Percentiles rank a stretch among this genome's conserved stretches.
These are phyloP conservation scores for Arxiozyma bovina DNA, from an alignment of 1,139 yeast species.

Conservation along the genomic window DNA sequence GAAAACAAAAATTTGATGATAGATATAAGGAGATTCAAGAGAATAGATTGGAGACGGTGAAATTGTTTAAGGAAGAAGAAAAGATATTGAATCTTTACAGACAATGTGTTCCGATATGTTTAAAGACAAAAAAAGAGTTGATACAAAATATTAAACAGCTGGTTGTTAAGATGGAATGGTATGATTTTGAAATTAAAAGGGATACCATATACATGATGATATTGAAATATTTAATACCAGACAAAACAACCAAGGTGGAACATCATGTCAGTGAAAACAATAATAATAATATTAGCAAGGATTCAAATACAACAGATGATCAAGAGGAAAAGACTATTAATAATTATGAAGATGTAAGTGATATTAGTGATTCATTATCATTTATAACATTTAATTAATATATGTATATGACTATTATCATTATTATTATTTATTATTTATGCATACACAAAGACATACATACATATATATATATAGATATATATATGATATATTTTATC, in stretches of 20 bases:
- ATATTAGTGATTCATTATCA: not conserved
- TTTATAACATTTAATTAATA: conserved; percentile 2
- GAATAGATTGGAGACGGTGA: conserved; percentile 29
- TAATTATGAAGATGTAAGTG: not conserved
- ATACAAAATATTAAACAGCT: conserved; percentile 38
- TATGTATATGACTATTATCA: not conserved
- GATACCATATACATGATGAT: conserved; percentile 14
- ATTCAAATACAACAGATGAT: not conserved
- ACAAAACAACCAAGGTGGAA: not conserved
- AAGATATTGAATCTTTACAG: conserved; percentile 36
- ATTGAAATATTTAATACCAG: not conserved
- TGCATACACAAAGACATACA: not conserved
- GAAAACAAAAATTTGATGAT: conserved; percentile 23
- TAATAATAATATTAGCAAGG: too few relatives aligned
- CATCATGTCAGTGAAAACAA: not conserved
- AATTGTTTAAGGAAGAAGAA: conserved; percentile 33
- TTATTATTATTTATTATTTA: not conserved
- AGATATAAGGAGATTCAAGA: conserved; percentile 31
- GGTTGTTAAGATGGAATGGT: conserved; percentile 46
- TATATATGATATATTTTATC: not conserved
- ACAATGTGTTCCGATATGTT: conserved; percentile 44
- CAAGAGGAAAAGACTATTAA: not conserved
- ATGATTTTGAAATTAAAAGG: conserved; percentile 44
- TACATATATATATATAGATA: conserved; percentile 1
- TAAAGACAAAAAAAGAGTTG: conserved; percentile 42